phyloP scores from a whole-genome alignment of 768 basidiomycete species.

The Kwoniella newhampshirensis region DNA sequence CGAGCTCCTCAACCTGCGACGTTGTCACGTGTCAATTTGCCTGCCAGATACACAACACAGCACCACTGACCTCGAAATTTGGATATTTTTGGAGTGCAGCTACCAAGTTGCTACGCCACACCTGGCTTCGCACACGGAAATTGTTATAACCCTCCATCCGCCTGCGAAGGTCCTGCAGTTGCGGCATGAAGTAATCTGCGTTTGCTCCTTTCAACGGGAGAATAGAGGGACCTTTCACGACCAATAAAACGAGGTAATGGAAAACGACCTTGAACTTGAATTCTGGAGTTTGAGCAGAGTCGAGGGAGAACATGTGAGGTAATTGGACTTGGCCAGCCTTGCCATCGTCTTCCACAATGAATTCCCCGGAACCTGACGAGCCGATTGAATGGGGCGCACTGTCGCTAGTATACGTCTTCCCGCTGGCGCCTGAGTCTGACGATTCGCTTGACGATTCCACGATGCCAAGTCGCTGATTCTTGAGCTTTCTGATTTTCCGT shows the following conservation, averaged over 20 bases:
- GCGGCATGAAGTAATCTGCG: constrained; percentile 39
- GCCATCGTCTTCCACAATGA: constrained; percentile 55
- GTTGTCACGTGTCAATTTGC: background rate
- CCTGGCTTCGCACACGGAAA: constrained; percentile 76
- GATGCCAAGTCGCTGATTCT: constrained; percentile 22
- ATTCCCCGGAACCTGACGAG: constrained; percentile 34
- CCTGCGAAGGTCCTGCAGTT: constrained; percentile 33
- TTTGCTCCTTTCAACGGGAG: constrained; percentile 33
- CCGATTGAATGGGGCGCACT: background rate
- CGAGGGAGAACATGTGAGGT: constrained; percentile 51
- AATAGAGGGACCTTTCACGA: constrained; percentile 56
- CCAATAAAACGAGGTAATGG: constrained; percentile 81
- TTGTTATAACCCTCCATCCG: constrained; percentile 68
- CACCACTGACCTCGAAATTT: constrained; percentile 58
- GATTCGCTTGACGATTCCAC: constrained; percentile 8
- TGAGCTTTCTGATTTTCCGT: constrained; percentile 31
- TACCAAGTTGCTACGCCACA: constrained; percentile 74
- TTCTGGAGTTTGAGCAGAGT: constrained; percentile 62
- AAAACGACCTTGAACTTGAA: constrained; percentile 79
- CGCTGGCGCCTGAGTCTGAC: constrained; percentile 1
- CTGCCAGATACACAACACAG: background rate
- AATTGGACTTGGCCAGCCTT: constrained; percentile 40
- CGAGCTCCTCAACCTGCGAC: constrained; percentile 53
- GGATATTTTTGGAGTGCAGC: constrained; percentile 67
- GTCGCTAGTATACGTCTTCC: constrained; percentile 48